Evolutionary conservation across 305 asterid species (phyloP), one percentile per base, ranked within the genome.

Genomic region (Fraxinus platypoda): DNA sequence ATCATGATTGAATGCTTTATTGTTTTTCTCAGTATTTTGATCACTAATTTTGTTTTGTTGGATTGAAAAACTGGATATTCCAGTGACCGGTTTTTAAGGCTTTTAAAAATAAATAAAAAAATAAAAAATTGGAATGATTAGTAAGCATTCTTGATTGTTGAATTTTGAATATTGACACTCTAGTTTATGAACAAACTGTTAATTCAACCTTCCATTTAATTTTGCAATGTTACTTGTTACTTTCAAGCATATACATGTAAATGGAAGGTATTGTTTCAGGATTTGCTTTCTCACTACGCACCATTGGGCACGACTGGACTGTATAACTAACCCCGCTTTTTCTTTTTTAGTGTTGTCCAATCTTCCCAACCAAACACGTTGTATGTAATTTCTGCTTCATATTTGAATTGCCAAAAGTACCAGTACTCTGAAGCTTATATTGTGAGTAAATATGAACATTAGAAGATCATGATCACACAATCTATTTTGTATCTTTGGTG

Each of bases 91-190:
- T 54, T 41, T 78, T 81, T 59, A 54, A 25, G 37, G 78, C 74
- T 34, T 23, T 6, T 0, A 7, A 37, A 38, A 38, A 37, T n/a
- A 28, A 28, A 28, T 28, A 38, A 38, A 8, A 8, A 8, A 38
- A 37, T 8, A 37, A 37, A 8, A 7, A 33, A 59, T 74, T 81
- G 72, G 79, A 78, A 83, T 76, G 81, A 33, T 75, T n/a, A 6
- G 35, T 46, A 17, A 8, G 35, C 23, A 46, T 35, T 72, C 30
- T 13, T 19, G 52, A 74, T 19, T 74, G 54, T 49, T 49, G 59
- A 49, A 52, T 52, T 52, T 52, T 52, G 64, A 52, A 5, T 52
- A 17, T 52, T 46, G 57, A 46, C 57, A 46, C 59, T 0, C 25
- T 54, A n/a, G 25, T 54, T 54, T 54, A 54, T 54, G 25, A 54